These are phyloP conservation scores for Sporothrix protearum DNA, from an alignment of 2,329 filamentous ascomycete genomes.

Conservation along the genomic window DNA sequence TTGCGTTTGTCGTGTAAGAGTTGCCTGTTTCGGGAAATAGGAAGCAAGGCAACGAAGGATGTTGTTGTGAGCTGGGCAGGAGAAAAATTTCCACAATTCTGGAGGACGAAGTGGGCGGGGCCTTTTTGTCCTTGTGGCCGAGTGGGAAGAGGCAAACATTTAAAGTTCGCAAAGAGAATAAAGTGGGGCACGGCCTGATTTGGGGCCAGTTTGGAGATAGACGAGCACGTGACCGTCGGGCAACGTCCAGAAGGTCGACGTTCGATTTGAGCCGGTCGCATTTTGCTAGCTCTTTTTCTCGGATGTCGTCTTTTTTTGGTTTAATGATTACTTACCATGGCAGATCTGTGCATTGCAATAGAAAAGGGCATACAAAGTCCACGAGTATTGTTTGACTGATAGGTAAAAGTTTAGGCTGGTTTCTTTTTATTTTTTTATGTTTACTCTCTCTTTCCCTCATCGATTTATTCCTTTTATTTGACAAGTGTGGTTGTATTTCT, in stretches of 20 bases:
- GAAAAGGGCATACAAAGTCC: too few species aligned
- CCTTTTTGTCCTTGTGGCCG: slow-evolving; percentile 9
- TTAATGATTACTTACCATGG: too few species aligned
- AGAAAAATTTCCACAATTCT: slow-evolving; percentile 17
- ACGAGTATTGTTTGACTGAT: too few species aligned
- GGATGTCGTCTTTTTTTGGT: neutral
- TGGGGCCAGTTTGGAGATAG: neutral
- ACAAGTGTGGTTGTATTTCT: too few species aligned
- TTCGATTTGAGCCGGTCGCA: neutral
- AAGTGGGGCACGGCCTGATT: neutral
- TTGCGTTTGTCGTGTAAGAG: neutral
- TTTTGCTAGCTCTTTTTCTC: neutral
- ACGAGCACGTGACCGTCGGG: neutral
- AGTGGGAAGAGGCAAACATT: slow-evolving; percentile 18
- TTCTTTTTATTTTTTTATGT: too few species aligned
- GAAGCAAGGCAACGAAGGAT: neutral
- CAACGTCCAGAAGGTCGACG: neutral
- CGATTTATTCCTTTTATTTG: too few species aligned
- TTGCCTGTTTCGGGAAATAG: neutral
- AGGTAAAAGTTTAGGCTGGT: too few species aligned
- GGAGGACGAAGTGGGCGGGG: neutral
- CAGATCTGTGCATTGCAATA: too few species aligned
- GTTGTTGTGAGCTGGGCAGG: neutral
- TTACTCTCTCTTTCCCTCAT: too few species aligned
- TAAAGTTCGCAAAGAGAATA: neutral